Conservation (phyloP, 495 filamentous ascomycete species). For the Talaromyces proteolyticus region DNA sequence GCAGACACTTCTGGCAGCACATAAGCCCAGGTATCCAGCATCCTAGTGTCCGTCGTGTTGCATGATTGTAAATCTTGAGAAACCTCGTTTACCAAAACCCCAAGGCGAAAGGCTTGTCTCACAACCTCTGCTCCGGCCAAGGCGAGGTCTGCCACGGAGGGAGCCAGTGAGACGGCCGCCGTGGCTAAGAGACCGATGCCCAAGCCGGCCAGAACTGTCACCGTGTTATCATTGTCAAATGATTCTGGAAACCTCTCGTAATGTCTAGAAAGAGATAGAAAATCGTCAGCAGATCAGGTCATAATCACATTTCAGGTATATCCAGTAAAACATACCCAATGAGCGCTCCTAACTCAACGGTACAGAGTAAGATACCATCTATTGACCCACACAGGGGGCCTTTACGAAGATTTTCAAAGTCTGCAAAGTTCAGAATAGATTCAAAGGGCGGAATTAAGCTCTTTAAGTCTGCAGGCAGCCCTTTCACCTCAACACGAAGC, state of each 20-base stretch:
- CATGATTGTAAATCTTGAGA: conserved; percentile 21
- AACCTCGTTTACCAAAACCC: conserved; percentile 21
- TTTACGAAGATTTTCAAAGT: conserved; percentile 21
- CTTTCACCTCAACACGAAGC: conserved; percentile 26
- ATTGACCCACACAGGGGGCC: conserved; percentile 28
- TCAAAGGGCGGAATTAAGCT: conserved; percentile 30
- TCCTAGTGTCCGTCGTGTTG: conserved; percentile 4
- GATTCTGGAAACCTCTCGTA: too few relatives aligned
- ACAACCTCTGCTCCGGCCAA: conserved; percentile 18
- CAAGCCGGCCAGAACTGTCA: conserved; percentile 12
- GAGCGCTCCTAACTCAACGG: conserved; percentile 23
- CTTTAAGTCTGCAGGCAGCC: conserved; percentile 11
- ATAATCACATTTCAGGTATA: conserved; percentile 1
- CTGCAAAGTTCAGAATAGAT: conserved; percentile 22
- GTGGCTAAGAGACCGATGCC: conserved; percentile 26
- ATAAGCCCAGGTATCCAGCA: conserved; percentile 27
- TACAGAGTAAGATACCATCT: conserved; percentile 25
- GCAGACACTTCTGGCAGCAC: conserved; percentile 19
- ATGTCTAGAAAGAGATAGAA: too few relatives aligned
- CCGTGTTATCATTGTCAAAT: not conserved
- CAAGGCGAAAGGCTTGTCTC: conserved; percentile 27
- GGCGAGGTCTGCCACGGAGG: conserved; percentile 17
- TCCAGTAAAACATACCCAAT: conserved; percentile 29
- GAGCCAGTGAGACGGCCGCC: conserved; percentile 21
- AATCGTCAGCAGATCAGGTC: not conserved